A percentile compares a stretch with the other conserved stretches of the same genome.
phyloP scores from a whole-genome alignment of 2,329 filamentous ascomycete species.

The Trichoderma afroharzianum region DNA sequence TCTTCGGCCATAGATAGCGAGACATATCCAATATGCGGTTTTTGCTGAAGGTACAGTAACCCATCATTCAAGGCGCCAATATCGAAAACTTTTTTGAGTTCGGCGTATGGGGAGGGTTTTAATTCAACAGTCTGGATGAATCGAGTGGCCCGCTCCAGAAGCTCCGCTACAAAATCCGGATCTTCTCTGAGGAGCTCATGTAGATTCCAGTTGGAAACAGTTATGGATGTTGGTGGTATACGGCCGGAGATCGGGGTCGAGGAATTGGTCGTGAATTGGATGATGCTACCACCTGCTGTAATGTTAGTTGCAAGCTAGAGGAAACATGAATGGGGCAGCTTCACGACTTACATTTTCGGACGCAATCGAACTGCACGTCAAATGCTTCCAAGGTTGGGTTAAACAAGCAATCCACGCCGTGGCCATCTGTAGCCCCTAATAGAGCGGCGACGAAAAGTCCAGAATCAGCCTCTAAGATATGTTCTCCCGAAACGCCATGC shows the following conservation, averaged over 20 bases:
- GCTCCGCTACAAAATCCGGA: conserved; percentile 28
- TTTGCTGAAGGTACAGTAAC: conserved; percentile 26
- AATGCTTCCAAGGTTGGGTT: conserved; percentile 40
- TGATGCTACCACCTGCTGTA: conserved; percentile 30
- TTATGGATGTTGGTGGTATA: conserved; percentile 22
- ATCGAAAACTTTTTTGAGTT: conserved; percentile 15
- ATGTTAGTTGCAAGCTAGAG: not conserved
- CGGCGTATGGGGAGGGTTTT: not conserved
- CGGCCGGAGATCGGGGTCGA: conserved; percentile 20
- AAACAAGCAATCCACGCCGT: conserved; percentile 43
- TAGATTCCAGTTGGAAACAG: conserved; percentile 34
- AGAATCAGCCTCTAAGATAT: conserved; percentile 38
- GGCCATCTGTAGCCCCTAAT: conserved; percentile 29
- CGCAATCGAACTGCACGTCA: conserved; percentile 32
- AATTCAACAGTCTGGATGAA: conserved; percentile 8
- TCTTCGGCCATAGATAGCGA: conserved; percentile 19
- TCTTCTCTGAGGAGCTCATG: conserved; percentile 32
- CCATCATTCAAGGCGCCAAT: conserved; percentile 27
- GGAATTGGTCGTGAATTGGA: conserved; percentile 30
- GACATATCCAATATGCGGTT: conserved; percentile 27
- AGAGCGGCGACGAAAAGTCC: conserved; percentile 34
- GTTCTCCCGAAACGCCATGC: conserved; percentile 32
- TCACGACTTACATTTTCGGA: conserved; percentile 33
- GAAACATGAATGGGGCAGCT: not conserved
- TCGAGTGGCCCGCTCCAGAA: conserved; percentile 25